Base-by-base conservation (phyloP, 306 rosid species). In the Dalbergia cultrata region DNA sequence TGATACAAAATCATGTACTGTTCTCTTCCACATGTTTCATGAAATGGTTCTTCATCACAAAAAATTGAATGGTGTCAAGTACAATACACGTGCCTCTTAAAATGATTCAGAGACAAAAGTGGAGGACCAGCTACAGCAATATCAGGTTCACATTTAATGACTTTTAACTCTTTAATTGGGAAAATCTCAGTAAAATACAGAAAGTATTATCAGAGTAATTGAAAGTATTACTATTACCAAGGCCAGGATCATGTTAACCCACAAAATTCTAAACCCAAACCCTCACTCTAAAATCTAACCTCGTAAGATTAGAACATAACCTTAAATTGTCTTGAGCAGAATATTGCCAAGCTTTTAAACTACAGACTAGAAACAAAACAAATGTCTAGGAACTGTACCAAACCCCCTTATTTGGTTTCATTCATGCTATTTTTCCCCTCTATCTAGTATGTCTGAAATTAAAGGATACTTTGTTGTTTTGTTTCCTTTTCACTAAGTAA, bases 401-500 rank as follows among this genome's bases (percentile, higher is more conserved):
- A 61, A 47, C 44, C 71, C 47, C 47, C 60, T 2, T 14, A 34
- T 75, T 60, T 75, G 79, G 60, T 75, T 75, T 14, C 44, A 74
- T 43, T 59, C 31, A 44, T 49, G 47, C 18, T 26, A 7, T 63
- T 33, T 31, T 13, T 16, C 18, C 8, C 10, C 35, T 39, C 47
- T 37, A 43, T 47, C 16, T 39, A 57, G 21, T 39, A 39, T 57
- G 78, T 62, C n/a, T 73, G 44, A 39, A 39, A 39, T 9, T 58
- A 73, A 26, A 75, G 61, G 70, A 11, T 62, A 62, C 5, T 45
- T 62, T 26, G 39, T 39, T 9, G 33, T 66, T 37, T 76, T 74
- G 17, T 39, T 52, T n/a, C 16, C 22, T 8, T 34, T 57, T 52
- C 19, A 61, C 11, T 35, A 21, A 6, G 33, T 7, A 31, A 26